Evolutionary conservation across 176 grass and related monocot species (phyloP).

Genomic region (Eragrostis curvula): DNA sequence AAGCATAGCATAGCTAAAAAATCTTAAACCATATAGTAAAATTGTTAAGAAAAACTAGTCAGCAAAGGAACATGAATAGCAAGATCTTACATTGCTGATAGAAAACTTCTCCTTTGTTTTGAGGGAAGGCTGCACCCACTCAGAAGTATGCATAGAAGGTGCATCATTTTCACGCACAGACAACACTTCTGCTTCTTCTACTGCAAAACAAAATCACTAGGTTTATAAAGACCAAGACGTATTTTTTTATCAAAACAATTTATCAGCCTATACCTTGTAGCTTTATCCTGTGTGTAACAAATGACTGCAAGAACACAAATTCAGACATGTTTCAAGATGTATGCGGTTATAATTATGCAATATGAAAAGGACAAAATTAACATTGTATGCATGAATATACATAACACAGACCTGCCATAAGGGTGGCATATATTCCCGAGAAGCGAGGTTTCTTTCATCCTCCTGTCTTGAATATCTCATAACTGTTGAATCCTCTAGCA

Average conservation of each 20-base stretch:
- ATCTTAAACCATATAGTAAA: background rate
- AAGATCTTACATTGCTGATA: constrained; percentile 66
- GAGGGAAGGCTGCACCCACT: constrained; percentile 76
- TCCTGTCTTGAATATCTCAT: constrained; percentile 37
- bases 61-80: background rate
- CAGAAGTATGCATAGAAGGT: constrained; percentile 51
- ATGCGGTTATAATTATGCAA: constrained; percentile 11
- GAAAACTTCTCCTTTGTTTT: constrained; percentile 73
- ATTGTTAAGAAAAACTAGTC: constrained; percentile 5
- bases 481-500: constrained; percentile 39
- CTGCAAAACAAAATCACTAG: constrained; percentile 31
- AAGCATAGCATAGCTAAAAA: background rate
- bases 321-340: constrained; percentile 25
- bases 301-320: constrained; percentile 65
- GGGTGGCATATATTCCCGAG: constrained; percentile 76
- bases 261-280: constrained; percentile 68
- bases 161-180: constrained; percentile 31
- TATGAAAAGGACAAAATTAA: background rate
- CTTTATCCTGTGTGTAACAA: constrained; percentile 84
- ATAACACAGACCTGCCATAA: constrained; percentile 68
- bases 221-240: background rate
- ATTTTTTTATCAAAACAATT: constrained; percentile 20
- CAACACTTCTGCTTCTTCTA: constrained; percentile 51
- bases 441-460: constrained; percentile 51
- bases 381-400: constrained; percentile 23